A percentile compares a stretch with the other conserved stretches of the same genome.
Evolutionary conservation across 2,329 filamentous ascomycete species (phyloP).

Genomic region (Aspergillus melleus): DNA sequence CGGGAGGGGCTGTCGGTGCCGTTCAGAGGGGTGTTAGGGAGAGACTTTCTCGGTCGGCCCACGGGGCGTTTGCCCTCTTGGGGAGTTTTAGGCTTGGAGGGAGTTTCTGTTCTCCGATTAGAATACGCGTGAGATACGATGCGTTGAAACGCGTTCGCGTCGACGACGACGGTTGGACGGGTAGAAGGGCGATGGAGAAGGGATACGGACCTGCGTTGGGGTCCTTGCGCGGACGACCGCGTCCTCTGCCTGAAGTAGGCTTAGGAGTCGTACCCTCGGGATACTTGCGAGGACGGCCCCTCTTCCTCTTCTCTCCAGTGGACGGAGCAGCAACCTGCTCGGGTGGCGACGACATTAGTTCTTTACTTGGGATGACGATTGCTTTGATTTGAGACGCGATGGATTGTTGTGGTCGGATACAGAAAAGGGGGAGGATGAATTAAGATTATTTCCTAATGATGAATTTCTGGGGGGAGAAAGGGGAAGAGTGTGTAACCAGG

Average conservation of each 20-base stretch:
- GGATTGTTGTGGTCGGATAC: background rate
- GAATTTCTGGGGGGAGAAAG: slow-evolving; percentile 1
- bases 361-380: background rate
- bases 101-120: slow-evolving; percentile 12
- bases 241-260: slow-evolving; percentile 29
- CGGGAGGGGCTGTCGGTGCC: slow-evolving; percentile 14
- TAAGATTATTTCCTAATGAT: background rate
- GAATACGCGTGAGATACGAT: background rate
- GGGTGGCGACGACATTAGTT: slow-evolving; percentile 7
- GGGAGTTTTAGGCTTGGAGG: slow-evolving; percentile 17
- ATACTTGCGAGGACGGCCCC: slow-evolving; percentile 36
- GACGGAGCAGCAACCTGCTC: slow-evolving; percentile 19
- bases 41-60: slow-evolving; percentile 27
- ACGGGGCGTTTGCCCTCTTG: slow-evolving; percentile 22
- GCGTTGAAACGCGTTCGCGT: background rate
- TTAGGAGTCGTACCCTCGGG: slow-evolving; percentile 25
- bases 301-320: slow-evolving; percentile 32
- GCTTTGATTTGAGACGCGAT: background rate
- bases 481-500: slow-evolving; percentile 9
- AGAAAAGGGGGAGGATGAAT: background rate
- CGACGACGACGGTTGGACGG: background rate
- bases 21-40: slow-evolving; percentile 8
- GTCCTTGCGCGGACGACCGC: slow-evolving; percentile 34
- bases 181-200: background rate
- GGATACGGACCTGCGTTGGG: slow-evolving; percentile 15